Base-by-base conservation (phyloP, 2,329 filamentous ascomycete genomes). In the Talaromyces sp. region DNA sequence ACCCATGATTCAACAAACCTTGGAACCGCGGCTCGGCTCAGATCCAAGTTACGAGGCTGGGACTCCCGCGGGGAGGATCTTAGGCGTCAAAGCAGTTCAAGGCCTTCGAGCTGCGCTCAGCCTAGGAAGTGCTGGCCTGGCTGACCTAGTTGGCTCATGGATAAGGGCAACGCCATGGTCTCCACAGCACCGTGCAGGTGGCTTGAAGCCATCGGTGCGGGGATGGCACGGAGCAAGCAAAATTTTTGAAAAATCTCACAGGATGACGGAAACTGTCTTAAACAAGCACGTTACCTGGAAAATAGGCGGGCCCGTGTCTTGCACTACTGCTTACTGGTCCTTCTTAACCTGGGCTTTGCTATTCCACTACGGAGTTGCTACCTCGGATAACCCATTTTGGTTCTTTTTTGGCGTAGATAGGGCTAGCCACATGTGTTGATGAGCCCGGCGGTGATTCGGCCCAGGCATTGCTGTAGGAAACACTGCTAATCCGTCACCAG, bases 121-220 rank as follows among this genome's bases (percentile, higher is more conserved):
- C 43, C n/a, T 38, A 17, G 12, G 14, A 17, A 8, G 12, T 35
- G 11, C 12, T 14, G n/a, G 35, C 6, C 14, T 38, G 35, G 17
- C 14, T 38, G n/a, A 46, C 43, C 52, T 38, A 26, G 60, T 31
- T 57, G 59, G 62, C 62, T 63, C 63, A 62, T 63, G 59, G 29
- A 29, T 14, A 52, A 52, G 17, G 50, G 50, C 26, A 54, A 32
- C 26, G 26, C 24, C 32, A 24, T 58, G 12, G 7, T 51, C 43
- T 48, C 32, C 46, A 58, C 48, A 27, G 21, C 35, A 17, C 41
- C 21, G 12, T 54, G 19, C 38, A 12, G 32, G 50, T 26, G 35
- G 19, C 26, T 46, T 46, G 19, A 24, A 46, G 43, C 19, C 32
- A 63, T 63, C 63, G 59, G 61, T 46, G 29, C 27, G 54, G 51